phyloP scores from a whole-genome alignment of 768 basidiomycete genomes.

The Cyathus striatus region DNA sequence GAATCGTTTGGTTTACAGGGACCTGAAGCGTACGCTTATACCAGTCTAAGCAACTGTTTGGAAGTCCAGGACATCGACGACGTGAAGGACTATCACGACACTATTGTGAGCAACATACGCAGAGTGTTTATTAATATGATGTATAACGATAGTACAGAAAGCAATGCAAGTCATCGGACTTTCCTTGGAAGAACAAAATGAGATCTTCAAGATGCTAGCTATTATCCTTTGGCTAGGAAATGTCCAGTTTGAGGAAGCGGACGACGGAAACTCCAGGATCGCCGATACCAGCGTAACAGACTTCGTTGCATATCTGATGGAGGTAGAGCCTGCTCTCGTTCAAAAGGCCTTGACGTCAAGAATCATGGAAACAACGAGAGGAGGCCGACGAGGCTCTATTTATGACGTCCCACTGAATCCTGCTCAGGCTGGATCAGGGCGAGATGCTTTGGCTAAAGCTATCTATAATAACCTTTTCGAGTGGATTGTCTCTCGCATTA shows the following conservation, averaged over 20 bases:
- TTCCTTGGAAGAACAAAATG: conserved; percentile 75
- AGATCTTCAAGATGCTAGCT: conserved; percentile 92
- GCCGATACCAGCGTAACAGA: conserved; percentile 87
- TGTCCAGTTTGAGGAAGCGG: conserved; percentile 82
- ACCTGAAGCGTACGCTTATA: conserved; percentile 93
- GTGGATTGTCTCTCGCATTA: conserved; percentile 97
- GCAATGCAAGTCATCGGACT: conserved; percentile 95
- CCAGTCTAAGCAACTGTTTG: conserved; percentile 86
- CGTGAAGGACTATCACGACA: conserved; percentile 80
- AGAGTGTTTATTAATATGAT: not conserved
- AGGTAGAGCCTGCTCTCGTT: conserved; percentile 70
- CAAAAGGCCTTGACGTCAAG: conserved; percentile 84
- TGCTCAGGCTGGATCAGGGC: conserved; percentile 81
- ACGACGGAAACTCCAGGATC: conserved; percentile 83
- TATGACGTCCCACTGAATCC: conserved; percentile 96
- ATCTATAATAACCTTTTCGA: conserved; percentile 99
- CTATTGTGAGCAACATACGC: conserved; percentile 62
- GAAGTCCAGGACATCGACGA: conserved; percentile 92
- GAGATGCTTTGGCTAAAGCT: conserved; percentile 92
- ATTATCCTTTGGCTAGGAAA: conserved; percentile 95
- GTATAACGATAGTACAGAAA: conserved; percentile 40
- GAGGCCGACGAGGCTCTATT: conserved; percentile 90
- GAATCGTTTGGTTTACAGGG: conserved; percentile 95
- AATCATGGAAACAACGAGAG: conserved; percentile 89
- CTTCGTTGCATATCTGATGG: conserved; percentile 93